A percentile compares a stretch with the other conserved stretches of the same genome.
These are phyloP conservation scores for Leishmania major DNA, from an alignment of 208 protist species.

Conservation along the genomic window DNA sequence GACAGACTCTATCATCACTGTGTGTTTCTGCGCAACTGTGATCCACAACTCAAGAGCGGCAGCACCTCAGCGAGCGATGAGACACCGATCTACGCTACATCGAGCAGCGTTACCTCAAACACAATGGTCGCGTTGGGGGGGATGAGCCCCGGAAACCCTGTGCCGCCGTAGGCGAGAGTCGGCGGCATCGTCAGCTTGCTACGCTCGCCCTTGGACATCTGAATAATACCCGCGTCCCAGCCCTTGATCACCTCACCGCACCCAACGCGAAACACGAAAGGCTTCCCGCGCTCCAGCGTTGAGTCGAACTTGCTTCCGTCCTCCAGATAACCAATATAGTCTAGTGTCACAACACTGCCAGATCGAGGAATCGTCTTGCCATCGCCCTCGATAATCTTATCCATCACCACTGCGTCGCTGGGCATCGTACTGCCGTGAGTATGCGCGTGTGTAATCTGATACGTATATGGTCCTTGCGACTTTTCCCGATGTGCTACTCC, in stretches of 20 bases:
- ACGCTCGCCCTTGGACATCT: slow-evolving; percentile 94
- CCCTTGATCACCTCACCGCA: slow-evolving; percentile 94
- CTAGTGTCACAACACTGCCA: slow-evolving; percentile 88
- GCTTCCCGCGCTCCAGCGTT: slow-evolving; percentile 84
- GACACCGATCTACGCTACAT: slow-evolving; percentile 55
- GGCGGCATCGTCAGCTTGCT: slow-evolving; percentile 92
- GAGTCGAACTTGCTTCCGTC: slow-evolving; percentile 91
- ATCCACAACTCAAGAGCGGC: background rate
- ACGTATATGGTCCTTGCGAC: background rate
- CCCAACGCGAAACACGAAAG: slow-evolving; percentile 93
- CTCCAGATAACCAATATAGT: slow-evolving; percentile 85
- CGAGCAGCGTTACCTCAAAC: slow-evolving; percentile 93
- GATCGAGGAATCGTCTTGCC: slow-evolving; percentile 87
- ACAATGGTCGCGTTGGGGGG: slow-evolving; percentile 87
- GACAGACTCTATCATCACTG: background rate
- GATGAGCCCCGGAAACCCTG: slow-evolving; percentile 91
- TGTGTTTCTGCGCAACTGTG: background rate
- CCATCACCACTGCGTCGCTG: slow-evolving; percentile 80
- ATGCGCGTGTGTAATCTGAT: background rate
- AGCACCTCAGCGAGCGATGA: background rate
- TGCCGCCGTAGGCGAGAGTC: slow-evolving; percentile 86
- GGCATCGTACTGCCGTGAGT: slow-evolving; percentile 40
- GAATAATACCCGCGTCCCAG: slow-evolving; percentile 94
- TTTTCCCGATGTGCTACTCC: background rate
- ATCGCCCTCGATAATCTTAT: slow-evolving; percentile 94